Evolutionary conservation across 2,329 filamentous ascomycete species (phyloP), one percentile per base, ranked within the genome.

Genomic region (Aspergillus neoniger): DNA sequence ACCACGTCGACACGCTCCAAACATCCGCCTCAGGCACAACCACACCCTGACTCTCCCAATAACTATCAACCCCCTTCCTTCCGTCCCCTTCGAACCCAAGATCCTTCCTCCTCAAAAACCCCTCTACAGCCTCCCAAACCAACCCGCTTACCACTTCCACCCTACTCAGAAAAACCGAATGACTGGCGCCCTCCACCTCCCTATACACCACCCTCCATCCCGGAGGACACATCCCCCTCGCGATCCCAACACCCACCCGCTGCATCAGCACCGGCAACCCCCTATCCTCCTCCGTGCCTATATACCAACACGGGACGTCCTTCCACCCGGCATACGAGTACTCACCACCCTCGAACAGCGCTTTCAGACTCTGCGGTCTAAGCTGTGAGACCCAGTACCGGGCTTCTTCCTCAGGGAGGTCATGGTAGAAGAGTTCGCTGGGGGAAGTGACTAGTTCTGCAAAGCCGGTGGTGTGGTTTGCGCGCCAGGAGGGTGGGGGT

Each of bases 161-260:
- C 63, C 68, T 70, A 66, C 82, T 83, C 65, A 85, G 59, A 69
- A 84, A 81, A 0, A 81, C 80, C 10, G 79, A 82, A 69, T 84
- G 82, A 19, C 81, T 78, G n/a, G 73, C 80, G 4, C 32, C 32
- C 41, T 67, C 62, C 47, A 84, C 59, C 70, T 83, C 79, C 4
- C 77, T 64, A 25, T 76, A 67, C 61, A 71, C 73, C 1, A 83
- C 66, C 41, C 65, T 63, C 28, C 9, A 30, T 12, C 28, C 28
- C 28, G 28, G 28, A 30, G 28, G 10, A 30, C 28, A 30, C 65
- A 75, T 68, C 7, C 69, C 74, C 67, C 71, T 76, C 6, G 80
- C 81, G 63, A 73, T 72, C 1, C 76, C 70, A 0, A 80, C 73
- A 32, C 68, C 54, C 64, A 77, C 68, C 58, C 72, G 67, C 65